Percentiles rank a stretch among this genome's conserved stretches.
Evolutionary conservation across 2,329 filamentous ascomycete species (phyloP).

Genomic region (Pezicula radicicola): DNA sequence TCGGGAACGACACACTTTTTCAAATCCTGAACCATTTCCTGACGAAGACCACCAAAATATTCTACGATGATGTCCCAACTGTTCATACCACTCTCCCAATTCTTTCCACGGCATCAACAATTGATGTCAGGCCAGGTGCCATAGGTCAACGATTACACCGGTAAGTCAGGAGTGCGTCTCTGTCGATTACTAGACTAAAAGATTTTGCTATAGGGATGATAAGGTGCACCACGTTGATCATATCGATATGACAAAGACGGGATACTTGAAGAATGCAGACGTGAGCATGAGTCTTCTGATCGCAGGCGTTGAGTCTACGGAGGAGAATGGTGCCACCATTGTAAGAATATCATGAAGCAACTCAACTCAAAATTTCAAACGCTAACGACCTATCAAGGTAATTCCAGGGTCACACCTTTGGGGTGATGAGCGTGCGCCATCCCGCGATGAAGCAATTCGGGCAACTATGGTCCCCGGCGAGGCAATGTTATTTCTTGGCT

Average conservation of each 20-base stretch:
- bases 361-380: no score
- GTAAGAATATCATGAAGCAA: not conserved
- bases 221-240: not conserved
- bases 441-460: not conserved
- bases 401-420: not conserved
- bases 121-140: not conserved
- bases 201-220: not conserved
- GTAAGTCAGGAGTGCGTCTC: not conserved
- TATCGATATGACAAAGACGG: not conserved
- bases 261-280: not conserved
- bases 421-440: not conserved
- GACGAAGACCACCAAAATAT: not conserved
- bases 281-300: not conserved
- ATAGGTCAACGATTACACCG: not conserved
- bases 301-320: not conserved
- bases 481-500: not conserved
- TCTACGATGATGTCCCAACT: not conserved
- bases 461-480: not conserved
- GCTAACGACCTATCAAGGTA: not conserved
- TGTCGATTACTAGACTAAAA: not conserved
- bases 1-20: not conserved
- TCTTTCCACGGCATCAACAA: not conserved
- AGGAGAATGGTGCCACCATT: not conserved
- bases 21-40: not conserved
- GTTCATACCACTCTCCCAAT: not conserved